Percentiles rank a stretch among this genome's conserved stretches.
Conservation (phyloP, 768 basidiomycete genomes). For the Lanmaoa pseudosensibilis region DNA sequence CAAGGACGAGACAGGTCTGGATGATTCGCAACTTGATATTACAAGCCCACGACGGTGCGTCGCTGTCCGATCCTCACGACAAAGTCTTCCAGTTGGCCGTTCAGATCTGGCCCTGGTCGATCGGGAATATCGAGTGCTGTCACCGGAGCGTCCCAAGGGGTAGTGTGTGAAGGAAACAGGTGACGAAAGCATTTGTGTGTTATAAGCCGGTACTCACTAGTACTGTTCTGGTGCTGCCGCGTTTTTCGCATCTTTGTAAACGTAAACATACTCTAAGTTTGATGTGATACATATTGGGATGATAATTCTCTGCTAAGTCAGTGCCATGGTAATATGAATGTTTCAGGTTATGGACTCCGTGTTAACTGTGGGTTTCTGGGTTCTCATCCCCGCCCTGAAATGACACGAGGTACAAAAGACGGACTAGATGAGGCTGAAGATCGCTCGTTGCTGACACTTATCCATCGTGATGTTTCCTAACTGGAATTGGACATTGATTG, state of each 20-base stretch:
- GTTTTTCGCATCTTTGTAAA: too few relatives aligned
- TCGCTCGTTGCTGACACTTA: neutral
- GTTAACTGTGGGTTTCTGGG: neutral
- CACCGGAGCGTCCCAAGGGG: neutral
- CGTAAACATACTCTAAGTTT: too few relatives aligned
- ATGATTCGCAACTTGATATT: neutral
- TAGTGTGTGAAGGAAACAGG: neutral
- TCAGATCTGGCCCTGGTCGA: neutral
- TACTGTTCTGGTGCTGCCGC: too few relatives aligned
- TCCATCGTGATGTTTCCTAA: conserved; percentile 13
- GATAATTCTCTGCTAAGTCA: neutral
- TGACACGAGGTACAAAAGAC: neutral
- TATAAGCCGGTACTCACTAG: neutral
- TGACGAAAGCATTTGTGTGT: neutral
- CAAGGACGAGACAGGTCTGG: neutral
- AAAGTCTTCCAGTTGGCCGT: conserved; percentile 1
- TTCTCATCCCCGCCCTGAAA: neutral
- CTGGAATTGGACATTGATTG: conserved; percentile 15
- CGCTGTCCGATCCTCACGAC: neutral
- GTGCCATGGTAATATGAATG: neutral
- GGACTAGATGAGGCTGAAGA: neutral
- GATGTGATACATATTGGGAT: too few relatives aligned
- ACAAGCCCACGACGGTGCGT: too few relatives aligned
- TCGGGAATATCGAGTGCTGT: neutral
- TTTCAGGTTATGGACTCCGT: too few relatives aligned